Evolutionary conservation across 2,329 filamentous ascomycete genomes (phyloP).

Genomic region (Tolypocladium paradoxum): DNA sequence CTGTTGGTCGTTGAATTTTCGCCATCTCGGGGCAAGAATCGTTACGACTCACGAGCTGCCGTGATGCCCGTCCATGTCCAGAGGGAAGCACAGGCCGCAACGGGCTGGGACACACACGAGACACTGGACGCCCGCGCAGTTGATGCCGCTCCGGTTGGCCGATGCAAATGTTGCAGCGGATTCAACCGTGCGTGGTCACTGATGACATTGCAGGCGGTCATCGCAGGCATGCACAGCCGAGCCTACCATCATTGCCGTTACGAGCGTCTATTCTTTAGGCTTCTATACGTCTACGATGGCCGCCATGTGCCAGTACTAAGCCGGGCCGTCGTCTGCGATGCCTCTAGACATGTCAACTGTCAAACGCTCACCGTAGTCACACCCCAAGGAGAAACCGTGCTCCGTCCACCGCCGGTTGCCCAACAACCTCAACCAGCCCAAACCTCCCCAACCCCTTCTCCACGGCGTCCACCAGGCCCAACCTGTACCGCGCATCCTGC

Average conservation of each 20-base stretch:
- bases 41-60: not conserved
- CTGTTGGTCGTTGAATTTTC: not conserved
- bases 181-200: not conserved
- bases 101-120: not conserved
- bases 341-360: not conserved
- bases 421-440: conserved; percentile 5
- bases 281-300: not conserved
- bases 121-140: too few species aligned
- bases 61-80: not conserved
- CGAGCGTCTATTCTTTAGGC: not conserved
- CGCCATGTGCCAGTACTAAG: not conserved
- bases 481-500: conserved; percentile 8
- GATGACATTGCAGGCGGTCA: not conserved
- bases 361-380: too few species aligned
- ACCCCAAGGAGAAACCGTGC: conserved; percentile 1
- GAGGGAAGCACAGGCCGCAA: not conserved
- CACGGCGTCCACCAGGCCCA: conserved; percentile 1
- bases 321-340: not conserved
- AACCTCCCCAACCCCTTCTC: conserved; percentile 6
- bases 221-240: not conserved
- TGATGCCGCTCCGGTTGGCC: not conserved
- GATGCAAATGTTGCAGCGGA: not conserved
- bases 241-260: not conserved
- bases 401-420: conserved; percentile 7
- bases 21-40: not conserved